These are phyloP conservation scores for Pueraria montana DNA, from an alignment of 306 rosid genomes.

Conservation along the genomic window DNA sequence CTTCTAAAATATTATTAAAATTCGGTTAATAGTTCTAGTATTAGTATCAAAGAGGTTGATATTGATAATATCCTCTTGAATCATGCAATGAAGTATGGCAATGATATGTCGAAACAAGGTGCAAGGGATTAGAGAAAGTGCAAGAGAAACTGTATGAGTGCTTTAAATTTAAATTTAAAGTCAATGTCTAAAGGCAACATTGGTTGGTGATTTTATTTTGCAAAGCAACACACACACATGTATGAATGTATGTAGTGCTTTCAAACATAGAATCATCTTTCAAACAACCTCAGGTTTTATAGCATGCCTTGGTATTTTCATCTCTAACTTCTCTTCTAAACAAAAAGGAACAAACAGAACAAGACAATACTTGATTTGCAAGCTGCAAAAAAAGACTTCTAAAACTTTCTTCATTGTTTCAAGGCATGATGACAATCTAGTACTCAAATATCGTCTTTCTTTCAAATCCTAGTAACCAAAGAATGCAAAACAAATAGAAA, in stretches of 20 bases:
- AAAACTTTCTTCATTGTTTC: constrained; percentile 5
- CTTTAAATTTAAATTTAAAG: no score
- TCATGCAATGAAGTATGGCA: neutral
- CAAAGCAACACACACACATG: neutral
- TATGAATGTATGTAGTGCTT: neutral
- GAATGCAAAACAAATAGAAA: neutral
- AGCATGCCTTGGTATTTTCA: neutral
- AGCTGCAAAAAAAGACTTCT: neutral
- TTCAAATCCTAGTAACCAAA: constrained; percentile 18
- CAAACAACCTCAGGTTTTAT: neutral
- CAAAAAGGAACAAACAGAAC: neutral
- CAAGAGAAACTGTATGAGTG: neutral
- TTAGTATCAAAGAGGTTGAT: neutral
- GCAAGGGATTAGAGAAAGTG: neutral
- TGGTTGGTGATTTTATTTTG: neutral
- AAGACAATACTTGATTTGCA: neutral
- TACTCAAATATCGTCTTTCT: neutral
- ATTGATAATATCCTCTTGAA: no score
- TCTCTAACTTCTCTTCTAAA: neutral
- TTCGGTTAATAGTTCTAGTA: neutral
- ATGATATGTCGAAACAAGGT: neutral
- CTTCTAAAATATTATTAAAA: neutral
- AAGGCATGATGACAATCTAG: neutral
- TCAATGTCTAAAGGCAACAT: neutral
- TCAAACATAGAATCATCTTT: neutral